A percentile compares a stretch with the other conserved stretches of the same genome.
phyloP scores from a whole-genome alignment of 495 filamentous ascomycete genomes.

The Stereocaulon alpinum region DNA sequence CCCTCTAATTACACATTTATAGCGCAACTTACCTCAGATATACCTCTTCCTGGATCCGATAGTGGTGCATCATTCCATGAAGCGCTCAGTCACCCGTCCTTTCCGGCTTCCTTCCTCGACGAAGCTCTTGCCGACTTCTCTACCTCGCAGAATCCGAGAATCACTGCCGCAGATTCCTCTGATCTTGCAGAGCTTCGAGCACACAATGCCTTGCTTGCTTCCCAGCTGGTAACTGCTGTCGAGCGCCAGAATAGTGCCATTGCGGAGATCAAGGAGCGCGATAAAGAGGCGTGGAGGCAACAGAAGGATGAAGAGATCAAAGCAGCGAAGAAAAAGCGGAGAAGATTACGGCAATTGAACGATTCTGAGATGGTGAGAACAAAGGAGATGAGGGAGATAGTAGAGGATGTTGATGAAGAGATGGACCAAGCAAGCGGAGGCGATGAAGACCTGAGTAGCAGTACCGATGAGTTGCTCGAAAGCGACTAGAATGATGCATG shows the following conservation, averaged over 20 bases:
- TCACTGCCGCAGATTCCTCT: conserved; percentile 5
- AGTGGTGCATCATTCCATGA: conserved; percentile 33
- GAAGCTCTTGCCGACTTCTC: conserved; percentile 46
- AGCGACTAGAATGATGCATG: conserved; percentile 10
- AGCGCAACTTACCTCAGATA: conserved; percentile 44
- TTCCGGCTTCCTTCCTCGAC: conserved; percentile 44
- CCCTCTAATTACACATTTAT: conserved; percentile 59
- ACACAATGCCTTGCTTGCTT: conserved; percentile 14
- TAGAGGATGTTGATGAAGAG: conserved; percentile 10
- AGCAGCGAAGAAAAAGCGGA: conserved; percentile 26
- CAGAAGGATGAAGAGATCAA: conserved; percentile 31
- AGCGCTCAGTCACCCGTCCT: conserved; percentile 42
- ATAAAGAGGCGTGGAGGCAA: conserved; percentile 27
- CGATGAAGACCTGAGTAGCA: conserved; percentile 20
- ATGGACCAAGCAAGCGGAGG: conserved; percentile 18
- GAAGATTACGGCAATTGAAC: conserved; percentile 23
- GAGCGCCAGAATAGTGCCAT: conserved; percentile 6
- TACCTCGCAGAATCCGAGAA: conserved; percentile 4
- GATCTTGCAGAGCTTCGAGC: conserved; percentile 11
- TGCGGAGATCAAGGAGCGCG: conserved; percentile 19
- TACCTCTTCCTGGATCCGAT: conserved; percentile 7
- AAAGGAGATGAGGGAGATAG: conserved; percentile 21
- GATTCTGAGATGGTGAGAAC: conserved; percentile 17
- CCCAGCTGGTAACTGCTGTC: conserved; percentile 13
- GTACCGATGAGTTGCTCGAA: conserved; percentile 23